These are phyloP conservation scores for Xylaria sp. DNA, from an alignment of 2,329 filamentous ascomycete species.

Conservation along the genomic window DNA sequence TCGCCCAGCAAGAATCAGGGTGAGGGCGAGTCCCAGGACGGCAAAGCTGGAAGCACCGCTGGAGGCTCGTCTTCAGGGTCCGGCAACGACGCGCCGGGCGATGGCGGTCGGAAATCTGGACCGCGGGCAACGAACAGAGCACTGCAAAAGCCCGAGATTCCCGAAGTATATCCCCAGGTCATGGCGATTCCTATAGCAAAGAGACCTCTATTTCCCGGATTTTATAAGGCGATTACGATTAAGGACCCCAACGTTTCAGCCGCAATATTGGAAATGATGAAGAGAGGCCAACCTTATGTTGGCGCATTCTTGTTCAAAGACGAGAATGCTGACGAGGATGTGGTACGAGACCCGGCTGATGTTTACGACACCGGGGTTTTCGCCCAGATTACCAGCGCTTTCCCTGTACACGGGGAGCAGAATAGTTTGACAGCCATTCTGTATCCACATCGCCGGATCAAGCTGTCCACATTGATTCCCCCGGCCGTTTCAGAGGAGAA, in stretches of 20 bases:
- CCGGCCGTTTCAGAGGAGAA: constrained; percentile 67
- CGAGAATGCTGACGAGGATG: constrained; percentile 90
- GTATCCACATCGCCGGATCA: constrained; percentile 95
- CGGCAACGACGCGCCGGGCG: constrained; percentile 67
- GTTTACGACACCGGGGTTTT: constrained; percentile 97
- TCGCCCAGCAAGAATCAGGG: constrained; percentile 60
- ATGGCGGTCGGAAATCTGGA: constrained; percentile 74
- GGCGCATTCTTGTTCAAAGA: constrained; percentile 98
- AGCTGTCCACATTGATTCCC: constrained; percentile 83
- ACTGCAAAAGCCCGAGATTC: constrained; percentile 87
- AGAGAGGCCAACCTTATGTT: constrained; percentile 95
- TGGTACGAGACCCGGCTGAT: constrained; percentile 89
- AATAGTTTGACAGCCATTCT: constrained; percentile 89
- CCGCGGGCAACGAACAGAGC: constrained; percentile 77
- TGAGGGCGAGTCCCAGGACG: constrained; percentile 60
- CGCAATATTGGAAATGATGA: constrained; percentile 96
- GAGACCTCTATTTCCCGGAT: constrained; percentile 93
- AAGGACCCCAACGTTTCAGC: constrained; percentile 90
- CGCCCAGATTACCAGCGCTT: constrained; percentile 96
- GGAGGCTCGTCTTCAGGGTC: constrained; percentile 62
- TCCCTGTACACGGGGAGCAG: constrained; percentile 88
- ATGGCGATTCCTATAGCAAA: constrained; percentile 97
- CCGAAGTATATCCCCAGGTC: constrained; percentile 96
- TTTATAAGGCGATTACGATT: constrained; percentile 99
- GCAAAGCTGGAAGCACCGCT: constrained; percentile 68